Evolutionary conservation across 257 asterid genomes (phyloP).

Genomic region (Salvia splendens): DNA sequence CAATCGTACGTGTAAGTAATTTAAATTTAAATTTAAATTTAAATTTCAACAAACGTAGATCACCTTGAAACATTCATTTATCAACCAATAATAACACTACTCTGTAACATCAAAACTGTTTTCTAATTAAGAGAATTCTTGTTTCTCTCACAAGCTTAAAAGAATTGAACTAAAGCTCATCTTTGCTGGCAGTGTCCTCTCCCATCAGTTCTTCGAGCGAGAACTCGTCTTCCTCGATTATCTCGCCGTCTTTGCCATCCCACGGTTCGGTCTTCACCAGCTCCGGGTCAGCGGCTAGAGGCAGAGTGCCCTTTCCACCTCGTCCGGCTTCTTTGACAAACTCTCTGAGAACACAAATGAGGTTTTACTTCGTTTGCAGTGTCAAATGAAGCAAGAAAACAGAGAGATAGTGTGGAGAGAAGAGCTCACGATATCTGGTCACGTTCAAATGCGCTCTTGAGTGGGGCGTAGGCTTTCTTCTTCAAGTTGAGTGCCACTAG

Average conservation of each 20-base stretch:
- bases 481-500: constrained; percentile 79
- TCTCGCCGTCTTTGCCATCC: constrained; percentile 93
- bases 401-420: not conserved
- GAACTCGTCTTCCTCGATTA: constrained; percentile 90
- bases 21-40: too few relatives aligned
- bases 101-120: constrained; percentile 40
- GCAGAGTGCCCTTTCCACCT: constrained; percentile 85
- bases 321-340: constrained; percentile 83
- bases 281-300: constrained; percentile 55
- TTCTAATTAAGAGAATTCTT: constrained; percentile 23
- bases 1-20: too few relatives aligned
- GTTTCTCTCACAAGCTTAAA: constrained; percentile 26
- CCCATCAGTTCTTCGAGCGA: constrained; percentile 97
- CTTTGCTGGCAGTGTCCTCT: constrained; percentile 54
- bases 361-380: not conserved
- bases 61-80: not conserved
- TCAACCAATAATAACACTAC: constrained; percentile 22
- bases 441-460: constrained; percentile 75
- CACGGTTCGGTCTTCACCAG: constrained; percentile 69
- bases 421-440: constrained; percentile 64
- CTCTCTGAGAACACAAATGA: constrained; percentile 49
- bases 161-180: constrained; percentile 46
- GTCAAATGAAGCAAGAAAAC: not conserved
- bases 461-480: constrained; percentile 83
- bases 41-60: not conserved